phyloP scores from a whole-genome alignment of 805 yeast genomes.

The Nakazawaea ambrosiae region DNA sequence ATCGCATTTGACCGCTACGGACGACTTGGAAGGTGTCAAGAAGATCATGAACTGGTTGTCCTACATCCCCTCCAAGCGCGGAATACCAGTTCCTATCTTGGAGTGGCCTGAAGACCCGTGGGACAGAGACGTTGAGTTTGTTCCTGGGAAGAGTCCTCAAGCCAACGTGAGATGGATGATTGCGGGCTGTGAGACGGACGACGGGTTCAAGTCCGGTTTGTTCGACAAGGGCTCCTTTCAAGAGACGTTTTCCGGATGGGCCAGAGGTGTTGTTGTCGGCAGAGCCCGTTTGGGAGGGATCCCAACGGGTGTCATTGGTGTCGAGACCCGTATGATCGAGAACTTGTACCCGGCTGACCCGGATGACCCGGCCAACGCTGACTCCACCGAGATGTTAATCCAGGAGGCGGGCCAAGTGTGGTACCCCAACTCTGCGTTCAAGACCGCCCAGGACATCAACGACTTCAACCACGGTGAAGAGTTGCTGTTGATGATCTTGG shows the following conservation, averaged over 20 bases:
- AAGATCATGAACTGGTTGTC: constrained; percentile 95
- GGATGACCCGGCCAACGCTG: constrained; percentile 99
- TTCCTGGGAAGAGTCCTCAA: constrained; percentile 63
- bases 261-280: constrained; percentile 96
- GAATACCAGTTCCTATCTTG: constrained; percentile 83
- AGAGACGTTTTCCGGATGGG: constrained; percentile 98
- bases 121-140: constrained; percentile 88
- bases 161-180: constrained; percentile 96
- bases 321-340: constrained; percentile 86
- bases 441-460: constrained; percentile 97
- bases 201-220: constrained; percentile 73
- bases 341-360: constrained; percentile 89
- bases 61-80: constrained; percentile 86
- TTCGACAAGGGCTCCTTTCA: constrained; percentile 92
- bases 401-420: constrained; percentile 99
- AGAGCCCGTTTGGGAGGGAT: constrained; percentile 99
- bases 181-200: constrained; percentile 67
- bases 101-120: constrained; percentile 70
- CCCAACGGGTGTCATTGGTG: constrained; percentile 97
- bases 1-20: constrained; percentile 93
- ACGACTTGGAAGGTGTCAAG: constrained; percentile 93
- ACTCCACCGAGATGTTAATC: constrained; percentile 76
- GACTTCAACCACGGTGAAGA: constrained; percentile 98
- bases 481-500: constrained; percentile 92
- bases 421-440: constrained; percentile 99